Evolutionary conservation across 2,329 filamentous ascomycete species (phyloP).

Genomic region (Cordyceps pruinosa): DNA sequence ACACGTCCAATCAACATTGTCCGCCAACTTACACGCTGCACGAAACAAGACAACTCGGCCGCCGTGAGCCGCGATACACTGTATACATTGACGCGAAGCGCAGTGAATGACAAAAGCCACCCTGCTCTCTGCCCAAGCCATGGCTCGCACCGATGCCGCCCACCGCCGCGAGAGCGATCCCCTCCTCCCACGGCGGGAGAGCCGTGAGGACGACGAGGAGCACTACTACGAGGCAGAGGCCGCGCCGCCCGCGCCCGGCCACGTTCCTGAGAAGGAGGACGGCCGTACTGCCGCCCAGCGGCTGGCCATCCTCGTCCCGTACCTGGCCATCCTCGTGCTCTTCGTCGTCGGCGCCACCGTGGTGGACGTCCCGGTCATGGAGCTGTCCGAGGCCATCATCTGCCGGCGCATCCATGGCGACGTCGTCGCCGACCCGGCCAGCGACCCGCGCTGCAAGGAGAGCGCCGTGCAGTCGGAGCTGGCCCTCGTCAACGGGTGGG

Average conservation of each 20-base stretch:
- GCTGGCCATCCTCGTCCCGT: neutral
- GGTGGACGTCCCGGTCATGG: neutral
- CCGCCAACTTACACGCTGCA: too few relatives aligned
- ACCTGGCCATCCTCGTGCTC: neutral
- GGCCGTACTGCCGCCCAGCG: neutral
- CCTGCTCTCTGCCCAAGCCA: too few relatives aligned
- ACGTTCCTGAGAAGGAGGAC: neutral
- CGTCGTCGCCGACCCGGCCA: neutral
- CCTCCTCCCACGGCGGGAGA: neutral
- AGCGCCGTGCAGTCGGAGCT: constrained; percentile 18
- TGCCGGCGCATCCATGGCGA: constrained; percentile 7
- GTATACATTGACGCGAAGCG: too few relatives aligned
- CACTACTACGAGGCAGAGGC: neutral
- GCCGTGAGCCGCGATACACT: too few relatives aligned
- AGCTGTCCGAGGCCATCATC: constrained; percentile 12
- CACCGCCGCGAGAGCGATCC: neutral
- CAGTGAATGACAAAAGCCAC: too few relatives aligned
- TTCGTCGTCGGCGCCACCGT: neutral
- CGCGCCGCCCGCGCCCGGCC: neutral
- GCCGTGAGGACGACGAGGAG: too few relatives aligned
- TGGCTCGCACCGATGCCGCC: neutral
- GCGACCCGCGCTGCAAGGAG: constrained; percentile 16
- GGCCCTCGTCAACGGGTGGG: constrained; percentile 16
- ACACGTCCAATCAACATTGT: too few relatives aligned
- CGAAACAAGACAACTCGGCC: too few relatives aligned